Conservation (phyloP, 2,329 filamentous ascomycete species). For the Coleophoma crateriformis region DNA sequence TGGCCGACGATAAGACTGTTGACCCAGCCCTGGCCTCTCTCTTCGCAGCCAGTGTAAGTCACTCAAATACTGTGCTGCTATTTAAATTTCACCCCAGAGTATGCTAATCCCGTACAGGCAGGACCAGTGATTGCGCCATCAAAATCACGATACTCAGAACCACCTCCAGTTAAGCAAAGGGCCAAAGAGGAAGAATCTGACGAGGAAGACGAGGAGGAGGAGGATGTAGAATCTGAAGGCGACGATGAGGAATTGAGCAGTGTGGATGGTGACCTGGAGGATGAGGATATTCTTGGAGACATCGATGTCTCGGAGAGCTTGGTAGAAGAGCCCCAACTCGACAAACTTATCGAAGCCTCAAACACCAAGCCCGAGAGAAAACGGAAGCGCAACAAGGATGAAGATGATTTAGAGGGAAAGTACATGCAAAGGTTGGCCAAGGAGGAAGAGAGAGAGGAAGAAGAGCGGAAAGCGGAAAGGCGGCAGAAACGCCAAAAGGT, state of each 20-base stretch:
- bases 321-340: conserved; percentile 28
- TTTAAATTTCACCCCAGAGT: not conserved
- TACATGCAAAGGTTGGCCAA: conserved; percentile 63
- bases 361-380: conserved; percentile 39
- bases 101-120: conserved; percentile 17
- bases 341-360: conserved; percentile 39
- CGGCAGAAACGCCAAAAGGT: conserved; percentile 47
- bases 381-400: conserved; percentile 58
- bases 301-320: conserved; percentile 22
- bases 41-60: conserved; percentile 67
- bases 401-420: conserved; percentile 63
- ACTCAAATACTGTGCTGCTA: not conserved
- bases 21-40: conserved; percentile 66
- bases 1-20: conserved; percentile 40
- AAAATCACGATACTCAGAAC: conserved; percentile 24
- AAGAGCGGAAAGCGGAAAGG: conserved; percentile 33
- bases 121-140: conserved; percentile 29
- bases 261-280: conserved; percentile 28
- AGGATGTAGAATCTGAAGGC: conserved; percentile 29
- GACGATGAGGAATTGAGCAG: conserved; percentile 30
- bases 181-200: conserved; percentile 12
- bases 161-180: conserved; percentile 23
- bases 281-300: conserved; percentile 15
- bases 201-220: conserved; percentile 19
- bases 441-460: conserved; percentile 51